Evolutionary conservation across 2,329 filamentous ascomycete species (phyloP), one percentile per base, ranked within the genome.

Genomic region (Neonectria neomacrospora): DNA sequence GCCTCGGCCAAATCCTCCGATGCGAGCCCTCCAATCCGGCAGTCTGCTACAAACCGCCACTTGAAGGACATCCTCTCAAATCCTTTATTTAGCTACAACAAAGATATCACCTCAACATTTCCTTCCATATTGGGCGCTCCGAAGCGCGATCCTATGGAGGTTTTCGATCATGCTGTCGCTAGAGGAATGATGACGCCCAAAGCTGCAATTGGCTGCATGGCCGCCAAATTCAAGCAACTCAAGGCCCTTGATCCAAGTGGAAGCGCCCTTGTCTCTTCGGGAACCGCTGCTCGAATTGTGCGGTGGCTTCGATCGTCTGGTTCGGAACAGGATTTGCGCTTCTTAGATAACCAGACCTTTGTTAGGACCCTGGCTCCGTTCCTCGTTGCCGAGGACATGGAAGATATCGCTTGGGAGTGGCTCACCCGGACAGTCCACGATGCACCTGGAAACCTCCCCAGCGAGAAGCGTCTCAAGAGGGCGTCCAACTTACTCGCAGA

Each of bases 11-110:
- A 68, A 53, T 32, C 64, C 44, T 47, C 60, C 34, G 71, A 73
- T 28, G 30, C 64, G 12, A 63, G 53, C 23, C 54, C 65, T 20
- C 68, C 66, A 32, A 47, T 64, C 77, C 66, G 85, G 82, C 69
- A 75, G 51, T 78, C 79, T 11, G 77, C 78, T 28, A 73, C 78
- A 5, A 77, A 71, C 63, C 80, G 78, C 16, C 86, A 88, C 74
- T 73, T 88, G n/a, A 82, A 81, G 61, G 80, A 84, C 34, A 85
- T 89, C 58, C 82, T 89, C 14, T 80, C 82, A 53, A 88, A 88
- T 62, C 86, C 86, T 0, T 77, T 88, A 18, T 88, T 89, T 75
- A 77, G 75, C 66, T 77, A 78, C 57, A 70, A 74, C 28, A 72
- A 74, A 23, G 66, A 73, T 23, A 52, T 67, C 5, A 59, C 63